phyloP scores from a whole-genome alignment of 495 filamentous ascomycete species.

The Lindgomyces ingoldianus region DNA sequence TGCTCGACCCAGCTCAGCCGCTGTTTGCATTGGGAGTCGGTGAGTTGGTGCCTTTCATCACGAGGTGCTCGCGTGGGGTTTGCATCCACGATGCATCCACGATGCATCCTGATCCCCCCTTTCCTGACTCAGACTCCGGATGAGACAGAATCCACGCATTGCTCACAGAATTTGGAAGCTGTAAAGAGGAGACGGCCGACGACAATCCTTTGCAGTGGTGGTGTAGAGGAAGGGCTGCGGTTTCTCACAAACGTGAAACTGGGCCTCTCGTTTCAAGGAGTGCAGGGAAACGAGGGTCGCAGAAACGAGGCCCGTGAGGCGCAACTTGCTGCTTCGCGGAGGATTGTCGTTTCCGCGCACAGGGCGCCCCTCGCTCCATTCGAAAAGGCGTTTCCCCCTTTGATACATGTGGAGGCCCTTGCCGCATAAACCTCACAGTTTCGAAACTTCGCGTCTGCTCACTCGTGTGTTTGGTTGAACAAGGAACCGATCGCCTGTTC shows the following conservation, averaged over 20 bases:
- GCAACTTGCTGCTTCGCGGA: background rate
- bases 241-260: background rate
- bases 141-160: no score
- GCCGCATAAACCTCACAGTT: background rate
- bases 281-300: conserved; percentile 11
- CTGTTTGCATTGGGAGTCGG: no score
- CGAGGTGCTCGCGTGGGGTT: no score
- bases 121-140: background rate
- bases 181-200: background rate
- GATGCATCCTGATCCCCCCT: no score
- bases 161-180: background rate
- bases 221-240: background rate
- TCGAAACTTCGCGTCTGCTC: background rate
- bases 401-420: background rate
- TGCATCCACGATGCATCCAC: no score
- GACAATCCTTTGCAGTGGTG: no score
- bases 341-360: background rate
- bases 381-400: background rate
- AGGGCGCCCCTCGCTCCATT: background rate
- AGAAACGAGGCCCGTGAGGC: conserved; percentile 14
- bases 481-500: background rate
- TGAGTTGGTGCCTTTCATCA: no score
- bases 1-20: no score
- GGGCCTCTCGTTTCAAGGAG: conserved; percentile 20
- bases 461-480: background rate